Base-by-base conservation (phyloP, 495 filamentous ascomycete species). In the Tetracladium marchalianum region DNA sequence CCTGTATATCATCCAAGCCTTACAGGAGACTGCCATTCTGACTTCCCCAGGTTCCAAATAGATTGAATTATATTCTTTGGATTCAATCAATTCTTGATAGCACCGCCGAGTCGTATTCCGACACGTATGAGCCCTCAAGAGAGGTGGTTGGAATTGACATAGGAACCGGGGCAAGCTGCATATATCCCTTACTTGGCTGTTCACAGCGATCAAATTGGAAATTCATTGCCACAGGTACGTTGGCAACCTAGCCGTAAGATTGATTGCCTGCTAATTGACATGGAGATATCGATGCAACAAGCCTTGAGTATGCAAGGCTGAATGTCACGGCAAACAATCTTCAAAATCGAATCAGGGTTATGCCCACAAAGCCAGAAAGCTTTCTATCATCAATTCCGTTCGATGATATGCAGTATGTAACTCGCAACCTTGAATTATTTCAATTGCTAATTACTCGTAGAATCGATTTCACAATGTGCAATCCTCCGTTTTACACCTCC, bases 11-110 rank as follows among this genome's bases (percentile, higher is more conserved):
- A 10, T n/a, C 12, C 15, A n/a, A 1, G 22, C 16, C n/a, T 35
- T 22, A 27, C 24, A 4, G 13, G 11, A 27, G 24, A n/a, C 13
- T 16, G 15, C 22, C 7, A 0, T 41, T 24, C 34, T 43, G 37
- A 33, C 5, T 24, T 19, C 34, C 35, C 7, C 42, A 84, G 81
- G 72, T 90, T 3, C 82, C 84, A 5, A 90, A 87, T 45, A 72
- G 85, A 55, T 76, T 90, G 47, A 93, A 93, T 54, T 98, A 98
- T 58, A 79, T 97, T 42, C 66, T 88, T 5, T 97, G 89, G 89
- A 68, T 97, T 4, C 85, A 95, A 59, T 78, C 78, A 17, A 71
- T 98, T 0, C 66, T 98, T 27, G 89, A 95, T 52, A 83, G 81
- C 0, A 87, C 84, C 0, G 66, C 68, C 35, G 62, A 71, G 6